Conservation (phyloP, 176 grass and related monocot genomes). For the sorghum (Sorghum bicolor) region Sorghum_bicolor_NCBIv3 NC_012875.2:52895501-52896000, state of each 20-base stretch:
- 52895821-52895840: slow-evolving; percentile 77
- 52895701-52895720: slow-evolving; percentile 75
- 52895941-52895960: slow-evolving; percentile 73
- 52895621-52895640: slow-evolving; percentile 67
- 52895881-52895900: slow-evolving; percentile 54
- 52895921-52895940: slow-evolving; percentile 71
- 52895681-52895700: slow-evolving; percentile 88
- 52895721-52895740: slow-evolving; percentile 78
- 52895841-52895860: slow-evolving; percentile 64
- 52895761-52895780: slow-evolving; percentile 72
- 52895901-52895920: slow-evolving; percentile 77
- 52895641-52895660: slow-evolving; percentile 81
- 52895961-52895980: slow-evolving; percentile 62
- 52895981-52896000: slow-evolving; percentile 86
- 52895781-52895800: slow-evolving; percentile 81
- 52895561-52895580: slow-evolving; percentile 36
- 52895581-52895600: slow-evolving; percentile 57
- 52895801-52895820: slow-evolving; percentile 81
- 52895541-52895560: slow-evolving; percentile 13
- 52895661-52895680: slow-evolving; percentile 63
- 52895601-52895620: slow-evolving; percentile 59
- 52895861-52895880: slow-evolving; percentile 70
- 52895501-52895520: slow-evolving; percentile 35
- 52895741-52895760: slow-evolving; percentile 86
- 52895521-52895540: slow-evolving; percentile 44